Conservation (phyloP, 805 yeast species). For the Saturnispora serradocipensis region DNA sequence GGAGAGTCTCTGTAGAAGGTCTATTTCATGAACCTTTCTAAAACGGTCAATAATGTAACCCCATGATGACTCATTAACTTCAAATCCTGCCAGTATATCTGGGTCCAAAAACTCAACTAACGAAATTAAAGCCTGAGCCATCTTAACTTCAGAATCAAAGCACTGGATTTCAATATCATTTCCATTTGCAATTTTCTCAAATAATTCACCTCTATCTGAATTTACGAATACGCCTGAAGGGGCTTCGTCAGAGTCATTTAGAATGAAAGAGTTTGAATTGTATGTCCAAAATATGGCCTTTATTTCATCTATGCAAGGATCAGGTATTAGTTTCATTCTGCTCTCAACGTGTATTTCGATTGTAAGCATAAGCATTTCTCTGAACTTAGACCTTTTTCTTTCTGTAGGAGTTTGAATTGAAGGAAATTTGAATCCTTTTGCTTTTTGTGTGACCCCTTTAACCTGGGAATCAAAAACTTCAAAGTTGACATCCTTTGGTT, state of each 20-base stretch:
- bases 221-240: conserved; percentile 29
- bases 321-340: conserved; percentile 43
- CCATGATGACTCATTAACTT: conserved; percentile 76
- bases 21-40: conserved; percentile 34
- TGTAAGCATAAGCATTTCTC: conserved; percentile 44
- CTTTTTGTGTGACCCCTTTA: conserved; percentile 35
- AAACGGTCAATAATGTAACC: conserved; percentile 75
- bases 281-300: conserved; percentile 55
- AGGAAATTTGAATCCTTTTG: conserved; percentile 32
- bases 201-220: background rate
- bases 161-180: conserved; percentile 26
- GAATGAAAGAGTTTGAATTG: conserved; percentile 33
- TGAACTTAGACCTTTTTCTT: conserved; percentile 32
- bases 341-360: conserved; percentile 63
- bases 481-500: background rate
- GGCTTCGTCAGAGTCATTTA: conserved; percentile 25
- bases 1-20: conserved; percentile 51
- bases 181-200: conserved; percentile 1
- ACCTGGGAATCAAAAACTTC: conserved; percentile 38
- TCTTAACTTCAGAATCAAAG: conserved; percentile 45
- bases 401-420: conserved; percentile 23
- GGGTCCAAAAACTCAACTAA: conserved; percentile 66
- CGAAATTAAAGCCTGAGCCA: conserved; percentile 47
- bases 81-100: conserved; percentile 81
- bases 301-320: conserved; percentile 56